Conservation (phyloP, 129 eudicot species). For the Chrysanthemum seticuspe region DNA sequence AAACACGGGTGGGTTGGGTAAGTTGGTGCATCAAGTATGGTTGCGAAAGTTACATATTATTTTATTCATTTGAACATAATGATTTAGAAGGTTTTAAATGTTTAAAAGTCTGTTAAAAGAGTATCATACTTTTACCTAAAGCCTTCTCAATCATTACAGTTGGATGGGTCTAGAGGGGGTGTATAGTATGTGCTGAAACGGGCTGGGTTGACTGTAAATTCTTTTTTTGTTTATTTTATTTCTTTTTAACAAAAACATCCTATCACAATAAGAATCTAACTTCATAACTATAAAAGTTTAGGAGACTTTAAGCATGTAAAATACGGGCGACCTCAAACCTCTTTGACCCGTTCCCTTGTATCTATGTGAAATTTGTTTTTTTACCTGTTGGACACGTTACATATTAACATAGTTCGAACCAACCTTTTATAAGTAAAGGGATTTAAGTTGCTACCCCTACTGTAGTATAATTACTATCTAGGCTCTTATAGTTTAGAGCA, state of each 20-base stretch:
- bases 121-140: too few relatives aligned
- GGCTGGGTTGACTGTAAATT: not conserved
- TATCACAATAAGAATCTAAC: not conserved
- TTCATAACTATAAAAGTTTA: not conserved
- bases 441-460: not conserved
- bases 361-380: not conserved
- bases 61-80: not conserved
- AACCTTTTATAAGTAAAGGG: not conserved
- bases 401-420: not conserved
- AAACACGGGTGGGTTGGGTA: not conserved
- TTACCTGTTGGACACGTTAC: not conserved
- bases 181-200: not conserved
- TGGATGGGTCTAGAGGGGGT: not conserved
- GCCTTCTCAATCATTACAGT: too few relatives aligned
- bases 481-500: not conserved
- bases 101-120: too few relatives aligned
- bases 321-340: not conserved
- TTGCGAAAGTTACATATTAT: not conserved
- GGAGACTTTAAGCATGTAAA: not conserved
- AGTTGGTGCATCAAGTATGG: not conserved
- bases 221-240: too few relatives aligned
- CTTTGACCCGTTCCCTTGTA: not conserved
- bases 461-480: conserved; percentile 2
- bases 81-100: not conserved
- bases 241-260: too few relatives aligned